Base-by-base conservation (phyloP, 1,139 yeast species). In the Diutina pseudorugosa region DNA sequence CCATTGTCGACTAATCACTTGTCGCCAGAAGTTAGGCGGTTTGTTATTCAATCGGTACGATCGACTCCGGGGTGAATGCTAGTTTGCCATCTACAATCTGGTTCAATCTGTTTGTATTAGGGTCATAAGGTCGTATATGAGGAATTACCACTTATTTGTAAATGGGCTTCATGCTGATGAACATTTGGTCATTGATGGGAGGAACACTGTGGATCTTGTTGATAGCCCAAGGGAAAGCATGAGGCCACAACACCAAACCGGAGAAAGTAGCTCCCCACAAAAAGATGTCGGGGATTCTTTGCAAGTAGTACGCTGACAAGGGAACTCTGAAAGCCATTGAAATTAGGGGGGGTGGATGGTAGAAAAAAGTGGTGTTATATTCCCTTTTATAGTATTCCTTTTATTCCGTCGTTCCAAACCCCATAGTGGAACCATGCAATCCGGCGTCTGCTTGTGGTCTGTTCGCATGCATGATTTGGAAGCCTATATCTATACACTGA, bases 241-340 rank as follows among this genome's bases (percentile, higher is more conserved):
- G 49, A 21, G 49, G 49, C 49, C 49, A 45, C 23, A 27, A 18
- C 21, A 45, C n/a, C 49, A 45, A n/a, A 12, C 8, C 40, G 11
- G 49, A 14, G 21, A 45, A 33, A 9, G 40, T 16, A 2, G 40
- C 49, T 5, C 21, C 49, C 40, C 40, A 25, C n/a, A 45, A 27
- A 19, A 18, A 14, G 8, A 45, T 4, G 41, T 45, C 49, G n/a
- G 49, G 49, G 23, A 45, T 12, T 27, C 49, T 43, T 43, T 14
- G 21, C 8, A 21, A 7, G 30, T 5, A 43, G 33, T 23, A 23
- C 9, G 19, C 9, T 14, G 16, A 27, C 5, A 21, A 4, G 30
- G 47, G 19, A 23, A 23, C 19, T 21, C 18, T 12, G n/a, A 21
- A 43, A 11, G 47, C 47, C 36, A 30, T 30, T 30, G n/a, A 11